These are phyloP conservation scores for Cyclostephanos tholiformis DNA, from an alignment of 108 stramenopile species.

Conservation along the genomic window DNA sequence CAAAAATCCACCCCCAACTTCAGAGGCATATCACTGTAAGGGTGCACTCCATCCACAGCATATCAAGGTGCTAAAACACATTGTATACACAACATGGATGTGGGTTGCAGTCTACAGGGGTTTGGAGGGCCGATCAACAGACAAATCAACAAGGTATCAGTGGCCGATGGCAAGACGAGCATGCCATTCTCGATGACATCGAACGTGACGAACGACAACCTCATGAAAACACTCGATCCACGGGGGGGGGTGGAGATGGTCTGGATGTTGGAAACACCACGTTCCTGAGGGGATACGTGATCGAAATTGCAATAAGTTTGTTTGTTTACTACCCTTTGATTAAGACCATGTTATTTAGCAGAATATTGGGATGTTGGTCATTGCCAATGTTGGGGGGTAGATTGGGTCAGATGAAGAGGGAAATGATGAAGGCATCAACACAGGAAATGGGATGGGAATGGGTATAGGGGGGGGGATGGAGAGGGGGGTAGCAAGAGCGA, in stretches of 20 bases:
- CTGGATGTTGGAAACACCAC: slow-evolving; percentile 31
- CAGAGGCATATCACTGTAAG: too few relatives aligned
- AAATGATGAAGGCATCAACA: too few relatives aligned
- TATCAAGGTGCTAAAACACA: too few relatives aligned
- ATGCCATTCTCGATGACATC: neutral
- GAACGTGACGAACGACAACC: slow-evolving; percentile 1
- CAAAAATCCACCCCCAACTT: too few relatives aligned
- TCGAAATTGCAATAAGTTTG: slow-evolving; percentile 61
- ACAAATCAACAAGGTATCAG: slow-evolving; percentile 51
- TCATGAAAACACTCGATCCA: too few relatives aligned
- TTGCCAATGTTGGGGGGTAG: slow-evolving; percentile 62
- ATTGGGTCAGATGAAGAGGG: slow-evolving; percentile 48
- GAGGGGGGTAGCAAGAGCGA: too few relatives aligned
- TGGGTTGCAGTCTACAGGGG: too few relatives aligned
- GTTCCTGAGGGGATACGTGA: slow-evolving; percentile 60
- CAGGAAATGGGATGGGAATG: neutral
- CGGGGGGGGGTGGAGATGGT: neutral
- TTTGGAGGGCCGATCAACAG: too few relatives aligned
- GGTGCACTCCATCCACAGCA: too few relatives aligned
- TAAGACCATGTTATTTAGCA: slow-evolving; percentile 66
- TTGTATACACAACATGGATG: too few relatives aligned
- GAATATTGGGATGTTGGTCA: slow-evolving; percentile 54
- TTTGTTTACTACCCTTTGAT: slow-evolving; percentile 67
- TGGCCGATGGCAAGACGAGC: slow-evolving; percentile 15
- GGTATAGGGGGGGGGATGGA: too few relatives aligned